Percentiles rank a stretch among this genome's conserved stretches.
These are phyloP conservation scores for Coccomyxa sp. DNA, from an alignment of 139 green algal genomes.

Conservation along the genomic window DNA sequence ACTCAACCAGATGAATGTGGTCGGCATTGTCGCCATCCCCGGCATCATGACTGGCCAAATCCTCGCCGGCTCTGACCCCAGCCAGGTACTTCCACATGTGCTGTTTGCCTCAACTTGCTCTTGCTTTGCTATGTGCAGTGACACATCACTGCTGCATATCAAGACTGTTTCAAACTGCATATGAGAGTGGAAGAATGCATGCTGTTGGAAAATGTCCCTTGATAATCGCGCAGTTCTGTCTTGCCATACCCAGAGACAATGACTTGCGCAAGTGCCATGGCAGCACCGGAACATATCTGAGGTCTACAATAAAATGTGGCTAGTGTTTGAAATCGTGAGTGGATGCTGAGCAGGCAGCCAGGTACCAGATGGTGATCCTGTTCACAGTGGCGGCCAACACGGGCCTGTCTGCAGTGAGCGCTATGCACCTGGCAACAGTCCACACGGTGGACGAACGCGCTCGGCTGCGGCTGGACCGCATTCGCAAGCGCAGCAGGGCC, in stretches of 20 bases:
- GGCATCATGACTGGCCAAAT: conserved; percentile 87
- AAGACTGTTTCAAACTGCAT: too few relatives aligned
- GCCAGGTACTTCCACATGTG: conserved; percentile 21
- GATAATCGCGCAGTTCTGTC: too few relatives aligned
- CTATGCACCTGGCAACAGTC: conserved; percentile 4
- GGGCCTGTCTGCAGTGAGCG: not conserved
- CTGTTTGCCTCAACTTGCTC: not conserved
- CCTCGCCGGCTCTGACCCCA: conserved; percentile 58
- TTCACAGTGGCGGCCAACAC: conserved; percentile 54
- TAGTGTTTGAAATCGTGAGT: too few relatives aligned
- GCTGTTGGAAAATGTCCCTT: too few relatives aligned
- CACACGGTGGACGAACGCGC: conserved; percentile 1
- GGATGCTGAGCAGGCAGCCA: conserved; percentile 30
- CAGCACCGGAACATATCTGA: too few relatives aligned
- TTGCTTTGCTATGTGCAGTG: not conserved
- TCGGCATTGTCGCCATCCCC: conserved; percentile 74
- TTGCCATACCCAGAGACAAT: too few relatives aligned
- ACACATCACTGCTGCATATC: too few relatives aligned
- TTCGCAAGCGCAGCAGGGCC: not conserved
- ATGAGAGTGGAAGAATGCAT: too few relatives aligned
- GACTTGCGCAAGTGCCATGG: too few relatives aligned
- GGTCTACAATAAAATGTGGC: too few relatives aligned
- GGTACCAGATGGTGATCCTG: conserved; percentile 81
- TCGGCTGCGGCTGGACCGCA: conserved; percentile 9
- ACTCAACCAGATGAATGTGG: conserved; percentile 77